These are phyloP conservation scores for Heliamphora exappendiculata DNA, from an alignment of 148 eudicot species.

Conservation along the genomic window DNA sequence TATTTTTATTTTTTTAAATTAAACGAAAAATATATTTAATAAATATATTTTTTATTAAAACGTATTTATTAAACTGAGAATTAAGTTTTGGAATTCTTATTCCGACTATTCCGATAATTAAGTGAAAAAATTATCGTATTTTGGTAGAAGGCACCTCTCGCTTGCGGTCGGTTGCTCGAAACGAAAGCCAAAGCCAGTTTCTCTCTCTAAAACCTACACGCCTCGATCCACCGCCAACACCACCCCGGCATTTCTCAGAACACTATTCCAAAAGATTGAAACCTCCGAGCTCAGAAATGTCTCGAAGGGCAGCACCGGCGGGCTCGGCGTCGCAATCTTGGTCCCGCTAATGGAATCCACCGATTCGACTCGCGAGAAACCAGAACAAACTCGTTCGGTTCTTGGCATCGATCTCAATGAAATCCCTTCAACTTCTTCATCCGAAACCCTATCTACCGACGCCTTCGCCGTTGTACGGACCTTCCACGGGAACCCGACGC, in stretches of 20 bases:
- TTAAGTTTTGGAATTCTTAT: too few species aligned
- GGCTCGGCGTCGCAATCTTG: neutral
- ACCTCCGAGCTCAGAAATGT: neutral
- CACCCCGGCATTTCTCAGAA: neutral
- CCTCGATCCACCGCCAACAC: neutral
- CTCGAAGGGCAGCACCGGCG: neutral
- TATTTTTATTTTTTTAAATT: too few species aligned
- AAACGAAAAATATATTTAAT: too few species aligned
- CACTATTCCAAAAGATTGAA: neutral
- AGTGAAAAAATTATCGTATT: too few species aligned
- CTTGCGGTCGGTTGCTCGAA: neutral
- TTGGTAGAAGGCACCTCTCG: too few species aligned
- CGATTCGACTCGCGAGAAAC: constrained; percentile 17
- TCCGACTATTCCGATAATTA: too few species aligned
- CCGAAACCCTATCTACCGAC: constrained; percentile 31
- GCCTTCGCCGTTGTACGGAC: constrained; percentile 31
- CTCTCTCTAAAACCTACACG: neutral
- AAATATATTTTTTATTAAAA: too few species aligned
- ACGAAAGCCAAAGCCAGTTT: neutral
- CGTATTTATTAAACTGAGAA: too few species aligned
- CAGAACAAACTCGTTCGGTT: constrained; percentile 15
- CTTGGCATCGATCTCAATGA: constrained; percentile 47
- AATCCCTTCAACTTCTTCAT: constrained; percentile 32
- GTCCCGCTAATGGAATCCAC: constrained; percentile 27
- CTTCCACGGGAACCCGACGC: constrained; percentile 26